These are phyloP conservation scores for Cytauxzoon felis DNA, from an alignment of 169 alveolate genomes.

Conservation along the genomic window DNA sequence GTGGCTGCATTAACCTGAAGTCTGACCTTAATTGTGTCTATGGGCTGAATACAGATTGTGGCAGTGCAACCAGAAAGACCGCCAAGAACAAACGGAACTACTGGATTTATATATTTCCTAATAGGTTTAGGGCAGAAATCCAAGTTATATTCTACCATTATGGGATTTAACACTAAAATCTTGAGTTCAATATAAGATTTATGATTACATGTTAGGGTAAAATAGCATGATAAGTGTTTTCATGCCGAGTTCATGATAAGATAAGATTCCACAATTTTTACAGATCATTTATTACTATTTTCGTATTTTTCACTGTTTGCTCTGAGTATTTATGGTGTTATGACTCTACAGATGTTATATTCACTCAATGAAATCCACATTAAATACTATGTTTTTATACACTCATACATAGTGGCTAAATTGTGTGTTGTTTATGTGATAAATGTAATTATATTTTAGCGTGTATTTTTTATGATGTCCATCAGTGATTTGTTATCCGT, in stretches of 20 bases:
- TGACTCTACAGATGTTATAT: background rate
- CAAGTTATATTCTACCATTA: slow-evolving; percentile 34
- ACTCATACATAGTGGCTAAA: too few species aligned
- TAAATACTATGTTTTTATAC: too few species aligned
- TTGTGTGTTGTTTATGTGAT: too few species aligned
- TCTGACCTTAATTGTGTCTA: slow-evolving; percentile 84
- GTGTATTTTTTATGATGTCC: too few species aligned
- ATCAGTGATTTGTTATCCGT: too few species aligned
- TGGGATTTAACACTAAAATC: background rate
- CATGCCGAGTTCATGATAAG: too few species aligned
- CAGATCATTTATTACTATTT: background rate
- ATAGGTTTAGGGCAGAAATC: slow-evolving; percentile 26
- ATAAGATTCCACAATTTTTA: background rate
- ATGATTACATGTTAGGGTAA: background rate
- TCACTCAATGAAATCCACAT: too few species aligned
- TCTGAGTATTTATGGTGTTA: background rate
- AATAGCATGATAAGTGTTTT: background rate
- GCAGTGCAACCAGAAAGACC: slow-evolving; percentile 86
- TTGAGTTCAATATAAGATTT: background rate
- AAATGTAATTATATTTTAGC: too few species aligned
- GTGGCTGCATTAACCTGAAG: slow-evolving; percentile 83
- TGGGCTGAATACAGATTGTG: slow-evolving; percentile 83
- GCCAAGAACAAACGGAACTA: slow-evolving; percentile 80
- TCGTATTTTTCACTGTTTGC: background rate
- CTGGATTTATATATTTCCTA: slow-evolving; percentile 39